These are phyloP conservation scores for Aspergillus tanneri DNA, from an alignment of 2,329 filamentous ascomycete species.

Conservation along the genomic window DNA sequence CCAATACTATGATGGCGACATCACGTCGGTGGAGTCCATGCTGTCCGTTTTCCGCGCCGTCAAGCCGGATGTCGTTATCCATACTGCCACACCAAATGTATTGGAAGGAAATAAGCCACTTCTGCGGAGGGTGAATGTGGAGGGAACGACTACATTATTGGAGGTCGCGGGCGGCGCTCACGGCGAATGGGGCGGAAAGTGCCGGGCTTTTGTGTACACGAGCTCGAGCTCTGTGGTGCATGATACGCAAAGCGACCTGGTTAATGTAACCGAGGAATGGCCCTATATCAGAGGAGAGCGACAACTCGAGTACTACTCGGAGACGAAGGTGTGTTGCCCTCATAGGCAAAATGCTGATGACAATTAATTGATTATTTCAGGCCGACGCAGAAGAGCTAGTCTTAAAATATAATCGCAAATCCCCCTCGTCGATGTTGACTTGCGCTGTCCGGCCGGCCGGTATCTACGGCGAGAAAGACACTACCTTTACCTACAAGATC, in stretches of 20 bases:
- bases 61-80: constrained; percentile 80
- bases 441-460: constrained; percentile 78
- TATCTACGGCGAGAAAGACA: constrained; percentile 89
- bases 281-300: constrained; percentile 69
- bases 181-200: constrained; percentile 58
- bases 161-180: constrained; percentile 67
- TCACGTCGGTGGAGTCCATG: constrained; percentile 65
- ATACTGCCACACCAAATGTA: constrained; percentile 74
- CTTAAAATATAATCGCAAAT: constrained; percentile 68
- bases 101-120: constrained; percentile 56
- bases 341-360: neutral
- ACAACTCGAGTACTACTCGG: constrained; percentile 80
- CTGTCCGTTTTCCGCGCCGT: constrained; percentile 63
- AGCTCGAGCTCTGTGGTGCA: constrained; percentile 84
- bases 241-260: constrained; percentile 75
- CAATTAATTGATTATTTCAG: constrained; percentile 43
- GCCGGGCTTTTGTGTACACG: constrained; percentile 82
- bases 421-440: constrained; percentile 65
- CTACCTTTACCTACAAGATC: constrained; percentile 70
- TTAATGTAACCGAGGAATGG: constrained; percentile 82
- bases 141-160: constrained; percentile 72
- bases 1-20: constrained; percentile 73
- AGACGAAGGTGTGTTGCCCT: constrained; percentile 68
- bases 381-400: constrained; percentile 80
- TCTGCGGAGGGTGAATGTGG: constrained; percentile 81